Evolutionary conservation across 176 grass and related monocot genomes (phyloP).

Genomic region (Zea luxurians): DNA sequence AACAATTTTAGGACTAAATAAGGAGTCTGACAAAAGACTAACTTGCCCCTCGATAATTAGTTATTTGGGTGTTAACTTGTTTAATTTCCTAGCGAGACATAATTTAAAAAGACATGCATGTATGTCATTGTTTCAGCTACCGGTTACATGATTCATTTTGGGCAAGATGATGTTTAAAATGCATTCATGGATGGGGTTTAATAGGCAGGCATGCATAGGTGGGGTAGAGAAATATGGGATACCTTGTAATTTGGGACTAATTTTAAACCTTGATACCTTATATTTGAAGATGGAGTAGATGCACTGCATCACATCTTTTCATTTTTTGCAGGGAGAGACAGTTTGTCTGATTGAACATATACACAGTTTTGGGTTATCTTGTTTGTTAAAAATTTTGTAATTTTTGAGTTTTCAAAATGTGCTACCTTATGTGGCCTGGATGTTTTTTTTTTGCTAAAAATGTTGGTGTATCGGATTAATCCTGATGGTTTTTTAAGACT

Average conservation of each 20-base stretch:
- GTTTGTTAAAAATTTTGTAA: neutral
- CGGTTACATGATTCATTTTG: neutral
- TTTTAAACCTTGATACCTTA: neutral
- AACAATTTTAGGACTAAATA: neutral
- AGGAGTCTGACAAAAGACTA: neutral
- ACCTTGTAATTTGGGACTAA: neutral
- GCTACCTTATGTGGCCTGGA: neutral
- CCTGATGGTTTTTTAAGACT: neutral
- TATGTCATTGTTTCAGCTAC: neutral
- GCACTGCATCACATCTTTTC: neutral
- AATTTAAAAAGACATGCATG: neutral
- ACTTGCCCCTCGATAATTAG: neutral
- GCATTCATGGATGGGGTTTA: neutral
- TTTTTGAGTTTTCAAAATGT: slow-evolving; percentile 8
- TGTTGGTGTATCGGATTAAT: neutral
- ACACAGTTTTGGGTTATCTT: neutral
- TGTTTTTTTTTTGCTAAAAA: neutral
- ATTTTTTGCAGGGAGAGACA: neutral
- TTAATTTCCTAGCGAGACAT: neutral
- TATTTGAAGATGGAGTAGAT: neutral
- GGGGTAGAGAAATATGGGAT: neutral
- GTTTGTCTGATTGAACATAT: slow-evolving; percentile 25
- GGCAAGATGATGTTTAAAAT: neutral
- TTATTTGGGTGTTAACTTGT: neutral
- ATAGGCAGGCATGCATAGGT: neutral